phyloP scores from a whole-genome alignment of 2,329 filamentous ascomycete species.

The Colletotrichum theobromicola region DNA sequence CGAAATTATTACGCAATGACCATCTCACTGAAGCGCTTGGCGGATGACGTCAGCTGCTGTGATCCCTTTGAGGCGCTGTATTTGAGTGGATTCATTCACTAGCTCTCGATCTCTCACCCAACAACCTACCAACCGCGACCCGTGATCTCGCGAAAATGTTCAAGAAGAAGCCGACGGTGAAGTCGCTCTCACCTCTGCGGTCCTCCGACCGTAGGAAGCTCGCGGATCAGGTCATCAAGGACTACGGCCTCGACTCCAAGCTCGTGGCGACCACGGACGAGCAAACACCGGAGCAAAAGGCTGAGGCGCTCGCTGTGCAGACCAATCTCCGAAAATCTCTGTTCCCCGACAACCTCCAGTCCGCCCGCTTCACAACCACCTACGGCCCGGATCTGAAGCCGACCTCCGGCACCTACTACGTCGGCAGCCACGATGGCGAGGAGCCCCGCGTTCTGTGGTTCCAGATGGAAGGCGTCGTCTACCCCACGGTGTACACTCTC shows the following conservation, averaged over 20 bases:
- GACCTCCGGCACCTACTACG: background rate
- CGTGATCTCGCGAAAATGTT: background rate
- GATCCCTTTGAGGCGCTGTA: background rate
- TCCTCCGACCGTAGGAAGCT: background rate
- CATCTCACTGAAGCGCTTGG: background rate
- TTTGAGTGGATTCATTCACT: background rate
- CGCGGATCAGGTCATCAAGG: background rate
- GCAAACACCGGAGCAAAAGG: background rate
- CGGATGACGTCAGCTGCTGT: background rate
- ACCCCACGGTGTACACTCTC: background rate
- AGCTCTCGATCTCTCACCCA: background rate
- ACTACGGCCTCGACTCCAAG: background rate
- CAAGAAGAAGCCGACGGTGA: background rate
- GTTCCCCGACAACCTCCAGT: constrained; percentile 1
- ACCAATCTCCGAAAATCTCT: background rate
- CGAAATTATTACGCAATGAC: background rate
- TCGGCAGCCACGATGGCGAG: background rate
- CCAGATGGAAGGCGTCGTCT: background rate
- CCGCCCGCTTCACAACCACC: background rate
- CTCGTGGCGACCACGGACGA: background rate
- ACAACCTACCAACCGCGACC: background rate
- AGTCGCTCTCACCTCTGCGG: background rate
- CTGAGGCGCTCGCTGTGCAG: background rate
- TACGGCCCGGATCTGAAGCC: background rate
- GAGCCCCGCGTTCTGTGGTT: background rate